phyloP scores from a whole-genome alignment of 345 rosid species.

The Litchi chinensis region DNA sequence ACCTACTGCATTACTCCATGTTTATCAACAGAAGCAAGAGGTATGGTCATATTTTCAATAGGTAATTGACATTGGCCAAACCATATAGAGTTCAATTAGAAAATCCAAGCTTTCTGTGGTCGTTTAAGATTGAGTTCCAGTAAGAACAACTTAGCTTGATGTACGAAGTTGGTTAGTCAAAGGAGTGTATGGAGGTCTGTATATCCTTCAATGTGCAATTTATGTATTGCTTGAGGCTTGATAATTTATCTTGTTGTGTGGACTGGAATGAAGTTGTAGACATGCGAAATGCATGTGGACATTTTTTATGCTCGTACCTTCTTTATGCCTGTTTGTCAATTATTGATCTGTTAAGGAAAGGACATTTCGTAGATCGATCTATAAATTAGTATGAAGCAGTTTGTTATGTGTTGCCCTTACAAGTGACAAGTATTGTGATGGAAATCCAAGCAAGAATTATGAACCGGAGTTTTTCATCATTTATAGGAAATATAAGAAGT shows the following conservation, averaged over 20 bases:
- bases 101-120: constrained; percentile 8
- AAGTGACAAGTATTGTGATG: too few relatives aligned
- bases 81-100: background rate
- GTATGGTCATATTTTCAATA: background rate
- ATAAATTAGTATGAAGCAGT: background rate
- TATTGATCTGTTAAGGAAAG: background rate
- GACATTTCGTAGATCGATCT: background rate
- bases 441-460: too few relatives aligned
- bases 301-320: background rate
- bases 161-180: constrained; percentile 19
- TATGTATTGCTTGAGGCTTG: constrained; percentile 21
- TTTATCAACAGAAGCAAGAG: background rate
- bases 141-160: constrained; percentile 12
- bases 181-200: constrained; percentile 11
- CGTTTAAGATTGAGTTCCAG: constrained; percentile 12
- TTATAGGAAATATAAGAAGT: too few relatives aligned
- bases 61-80: constrained; percentile 10
- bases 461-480: too few relatives aligned
- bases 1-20: background rate
- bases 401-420: background rate
- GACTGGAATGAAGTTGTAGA: constrained; percentile 1
- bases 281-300: background rate
- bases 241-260: constrained; percentile 2
- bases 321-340: background rate
- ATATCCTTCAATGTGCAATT: constrained; percentile 1